Evolutionary conservation across 257 asterid species (phyloP), one percentile per base, ranked within the genome.

Genomic region (Phtheirospermum japonicum): DNA sequence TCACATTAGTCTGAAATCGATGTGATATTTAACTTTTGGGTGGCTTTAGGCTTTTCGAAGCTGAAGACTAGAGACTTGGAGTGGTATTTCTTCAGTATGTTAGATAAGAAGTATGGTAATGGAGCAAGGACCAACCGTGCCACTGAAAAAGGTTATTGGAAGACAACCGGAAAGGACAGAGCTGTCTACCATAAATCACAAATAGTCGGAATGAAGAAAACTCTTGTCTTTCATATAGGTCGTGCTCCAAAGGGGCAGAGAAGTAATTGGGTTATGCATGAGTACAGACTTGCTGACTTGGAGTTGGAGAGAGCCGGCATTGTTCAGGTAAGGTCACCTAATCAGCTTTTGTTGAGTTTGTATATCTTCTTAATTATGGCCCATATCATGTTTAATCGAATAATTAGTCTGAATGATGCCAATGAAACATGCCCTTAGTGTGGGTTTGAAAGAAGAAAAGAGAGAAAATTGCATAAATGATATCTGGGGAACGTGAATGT

Each of bases 201-300:
- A 70, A 75, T 77, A 75, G 92, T 85, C 46, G 99, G 99, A 63
- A 89, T 89, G 97, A 92, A 92, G 85, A 92, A 92, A 75, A 92
- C 99, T 23, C 85, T 89, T 63, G 97, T 92, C 33, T 92, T 78
- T 76, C 99, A 92, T 63, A 76, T 55, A 59, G 99, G 96, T 34
- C 91, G 99, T 31, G 99, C 99, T 61, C 99, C 99, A 0, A 83
- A 74, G 73, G 99, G 99, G 55, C 80, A 73, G 85, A 83, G 99
- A 71, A 75, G 82, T 63, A 89, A 92, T 69, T 92, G 95, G 97
- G 99, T 92, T 51, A 92, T 92, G 99, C 99, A 89, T 45, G 97
- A 92, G 73, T 92, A 92, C 76, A 89, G 89, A 73, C 89, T 89
- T 23, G 60, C 79, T 49, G 97, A 92, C 69, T 77, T 83, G 80